These are phyloP conservation scores for Meira nashicola DNA, from an alignment of 1,284 basidiomycete genomes.

Conservation along the genomic window DNA sequence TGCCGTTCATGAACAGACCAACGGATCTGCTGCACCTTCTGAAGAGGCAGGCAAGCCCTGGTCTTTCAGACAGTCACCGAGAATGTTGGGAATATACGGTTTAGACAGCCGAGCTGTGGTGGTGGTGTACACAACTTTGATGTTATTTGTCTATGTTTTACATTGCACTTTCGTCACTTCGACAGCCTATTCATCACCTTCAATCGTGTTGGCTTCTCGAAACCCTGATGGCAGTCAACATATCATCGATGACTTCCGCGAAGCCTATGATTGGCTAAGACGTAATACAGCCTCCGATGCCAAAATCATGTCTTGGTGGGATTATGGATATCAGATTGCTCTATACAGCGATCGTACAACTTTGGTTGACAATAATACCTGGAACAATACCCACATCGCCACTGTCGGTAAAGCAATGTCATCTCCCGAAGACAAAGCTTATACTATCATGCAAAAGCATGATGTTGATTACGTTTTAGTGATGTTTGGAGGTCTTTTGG, in stretches of 20 bases:
- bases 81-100: conserved; percentile 70
- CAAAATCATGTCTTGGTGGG: conserved; percentile 99
- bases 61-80: conserved; percentile 50
- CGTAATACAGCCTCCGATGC: conserved; percentile 88
- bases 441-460: conserved; percentile 92
- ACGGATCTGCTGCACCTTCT: background rate
- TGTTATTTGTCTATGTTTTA: conserved; percentile 71
- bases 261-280: conserved; percentile 99
- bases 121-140: conserved; percentile 68
- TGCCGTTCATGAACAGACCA: background rate
- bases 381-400: conserved; percentile 78
- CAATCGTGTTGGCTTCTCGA: conserved; percentile 82
- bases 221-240: conserved; percentile 80
- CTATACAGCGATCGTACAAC: conserved; percentile 98
- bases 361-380: conserved; percentile 98
- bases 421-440: conserved; percentile 85
- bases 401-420: conserved; percentile 70
- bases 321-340: conserved; percentile 98
- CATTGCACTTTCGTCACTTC: conserved; percentile 98
- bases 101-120: conserved; percentile 77
- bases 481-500: conserved; percentile 93
- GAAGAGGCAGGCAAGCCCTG: conserved; percentile 13
- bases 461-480: conserved; percentile 97
- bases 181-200: conserved; percentile 92
- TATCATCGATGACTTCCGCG: conserved; percentile 98